Evolutionary conservation across 2,329 filamentous ascomycete species (phyloP).

Genomic region (Penicillium sp.): DNA sequence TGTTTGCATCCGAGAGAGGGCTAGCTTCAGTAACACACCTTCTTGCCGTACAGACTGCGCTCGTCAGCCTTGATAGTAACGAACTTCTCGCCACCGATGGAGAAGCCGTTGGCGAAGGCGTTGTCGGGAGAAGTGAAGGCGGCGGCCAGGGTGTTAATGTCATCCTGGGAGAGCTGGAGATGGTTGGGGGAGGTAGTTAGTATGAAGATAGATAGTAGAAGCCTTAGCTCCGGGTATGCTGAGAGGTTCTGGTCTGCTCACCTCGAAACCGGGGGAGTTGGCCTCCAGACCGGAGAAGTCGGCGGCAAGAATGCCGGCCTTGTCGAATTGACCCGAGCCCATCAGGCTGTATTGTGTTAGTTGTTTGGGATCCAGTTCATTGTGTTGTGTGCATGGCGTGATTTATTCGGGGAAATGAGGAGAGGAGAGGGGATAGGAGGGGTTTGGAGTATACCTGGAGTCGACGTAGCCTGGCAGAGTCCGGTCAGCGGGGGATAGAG

Average conservation of each 20-base stretch:
- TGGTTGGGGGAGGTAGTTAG: neutral
- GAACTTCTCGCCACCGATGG: constrained; percentile 77
- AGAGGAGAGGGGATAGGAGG: constrained; percentile 8
- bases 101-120: constrained; percentile 66
- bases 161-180: constrained; percentile 55
- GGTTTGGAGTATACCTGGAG: constrained; percentile 54
- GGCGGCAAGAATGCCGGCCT: constrained; percentile 80
- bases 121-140: constrained; percentile 56
- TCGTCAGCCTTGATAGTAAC: constrained; percentile 77
- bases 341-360: constrained; percentile 66
- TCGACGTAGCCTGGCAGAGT: constrained; percentile 61
- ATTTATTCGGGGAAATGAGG: no score
- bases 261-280: constrained; percentile 69
- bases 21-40: no score
- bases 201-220: neutral
- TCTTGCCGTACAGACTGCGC: constrained; percentile 80
- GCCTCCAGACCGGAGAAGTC: constrained; percentile 85
- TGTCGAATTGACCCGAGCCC: constrained; percentile 76
- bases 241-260: constrained; percentile 62
- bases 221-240: no score
- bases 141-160: constrained; percentile 60
- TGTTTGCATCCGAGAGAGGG: no score
- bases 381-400: neutral
- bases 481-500: constrained; percentile 6
- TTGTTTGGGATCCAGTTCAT: neutral